phyloP scores from a whole-genome alignment of 371 early-diverging fungal genomes.

The Mortierella sp. region DNA sequence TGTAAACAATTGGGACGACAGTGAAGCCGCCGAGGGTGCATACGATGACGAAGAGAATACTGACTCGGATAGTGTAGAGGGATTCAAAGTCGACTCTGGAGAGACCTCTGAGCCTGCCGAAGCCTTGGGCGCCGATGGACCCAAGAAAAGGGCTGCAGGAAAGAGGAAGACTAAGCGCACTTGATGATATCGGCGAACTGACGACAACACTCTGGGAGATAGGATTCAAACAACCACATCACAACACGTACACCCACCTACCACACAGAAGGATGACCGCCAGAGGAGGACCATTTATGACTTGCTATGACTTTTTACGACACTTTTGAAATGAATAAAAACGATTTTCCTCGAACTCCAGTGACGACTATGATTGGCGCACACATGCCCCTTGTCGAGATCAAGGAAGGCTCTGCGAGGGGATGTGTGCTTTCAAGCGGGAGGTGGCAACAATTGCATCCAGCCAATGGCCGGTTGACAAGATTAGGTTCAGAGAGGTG shows the following conservation, averaged over 20 bases:
- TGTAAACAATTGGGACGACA: constrained; percentile 52
- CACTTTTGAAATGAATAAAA: no score
- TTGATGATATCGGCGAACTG: constrained; percentile 2
- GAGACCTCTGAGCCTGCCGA: constrained; percentile 19
- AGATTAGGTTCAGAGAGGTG: no score
- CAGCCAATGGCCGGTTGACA: no score
- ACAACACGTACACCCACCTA: no score
- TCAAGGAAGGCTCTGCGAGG: no score
- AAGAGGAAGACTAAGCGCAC: constrained; percentile 31
- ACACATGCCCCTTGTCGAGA: no score
- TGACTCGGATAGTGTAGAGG: constrained; percentile 57
- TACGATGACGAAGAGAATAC: constrained; percentile 55
- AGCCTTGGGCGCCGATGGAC: background rate
- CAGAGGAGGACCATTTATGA: no score
- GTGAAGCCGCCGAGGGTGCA: constrained; percentile 26
- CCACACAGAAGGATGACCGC: constrained; percentile 1
- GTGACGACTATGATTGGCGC: no score
- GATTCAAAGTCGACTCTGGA: constrained; percentile 61
- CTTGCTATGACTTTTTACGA: background rate
- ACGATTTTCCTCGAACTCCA: no score
- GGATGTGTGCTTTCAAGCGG: no score
- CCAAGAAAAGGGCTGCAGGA: constrained; percentile 11
- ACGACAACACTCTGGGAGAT: background rate
- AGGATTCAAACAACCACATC: background rate
- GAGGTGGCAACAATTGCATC: no score